phyloP scores from a whole-genome alignment of 108 stramenopile genomes.

The Epithemia pelagica region DNA sequence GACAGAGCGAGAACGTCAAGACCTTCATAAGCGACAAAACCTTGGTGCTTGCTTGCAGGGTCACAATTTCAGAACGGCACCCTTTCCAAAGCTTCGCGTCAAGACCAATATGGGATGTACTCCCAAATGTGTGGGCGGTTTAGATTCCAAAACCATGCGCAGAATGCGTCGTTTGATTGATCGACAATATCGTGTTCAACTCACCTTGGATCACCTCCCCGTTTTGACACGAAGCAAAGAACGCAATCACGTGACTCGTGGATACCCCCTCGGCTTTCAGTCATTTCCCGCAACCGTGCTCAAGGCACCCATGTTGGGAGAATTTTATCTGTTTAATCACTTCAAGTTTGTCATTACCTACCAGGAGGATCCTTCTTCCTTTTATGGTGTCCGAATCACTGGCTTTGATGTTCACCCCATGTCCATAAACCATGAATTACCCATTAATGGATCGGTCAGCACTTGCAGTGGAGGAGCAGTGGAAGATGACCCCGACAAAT shows the following conservation, averaged over 20 bases:
- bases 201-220: slow-evolving; percentile 80
- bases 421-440: slow-evolving; percentile 76
- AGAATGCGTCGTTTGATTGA: slow-evolving; percentile 83
- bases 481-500: slow-evolving; percentile 43
- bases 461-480: slow-evolving; percentile 36
- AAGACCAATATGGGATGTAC: slow-evolving; percentile 39
- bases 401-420: slow-evolving; percentile 90
- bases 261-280: slow-evolving; percentile 77
- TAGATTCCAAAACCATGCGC: slow-evolving; percentile 43
- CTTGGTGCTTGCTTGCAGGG: slow-evolving; percentile 71
- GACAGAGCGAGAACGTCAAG: slow-evolving; percentile 17
- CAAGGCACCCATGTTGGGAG: slow-evolving; percentile 17
- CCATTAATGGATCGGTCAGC: slow-evolving; percentile 17
- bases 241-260: slow-evolving; percentile 59
- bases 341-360: slow-evolving; percentile 71
- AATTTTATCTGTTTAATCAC: slow-evolving; percentile 84
- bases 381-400: slow-evolving; percentile 79
- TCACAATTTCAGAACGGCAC: slow-evolving; percentile 47
- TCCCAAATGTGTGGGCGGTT: slow-evolving; percentile 40
- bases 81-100: slow-evolving; percentile 44
- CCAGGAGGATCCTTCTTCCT: slow-evolving; percentile 27
- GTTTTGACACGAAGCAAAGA: slow-evolving; percentile 55
- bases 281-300: slow-evolving; percentile 36
- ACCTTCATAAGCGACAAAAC: slow-evolving; percentile 46
- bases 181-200: slow-evolving; percentile 88